Conservation (phyloP, 495 filamentous ascomycete genomes). For the Corynascus novoguineensis region DNA sequence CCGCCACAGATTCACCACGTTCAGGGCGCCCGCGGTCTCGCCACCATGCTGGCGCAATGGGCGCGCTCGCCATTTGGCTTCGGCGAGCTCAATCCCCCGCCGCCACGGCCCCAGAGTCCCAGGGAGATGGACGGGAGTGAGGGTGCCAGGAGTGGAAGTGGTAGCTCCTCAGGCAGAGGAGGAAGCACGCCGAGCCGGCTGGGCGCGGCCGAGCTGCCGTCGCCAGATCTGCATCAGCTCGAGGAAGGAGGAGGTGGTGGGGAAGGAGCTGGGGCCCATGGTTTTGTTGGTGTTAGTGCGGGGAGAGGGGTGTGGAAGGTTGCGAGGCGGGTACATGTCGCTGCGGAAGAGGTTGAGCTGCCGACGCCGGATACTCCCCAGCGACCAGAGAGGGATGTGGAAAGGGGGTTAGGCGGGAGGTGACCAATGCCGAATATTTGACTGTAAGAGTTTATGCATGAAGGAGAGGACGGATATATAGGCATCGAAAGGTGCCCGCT, state of each 20-base stretch:
- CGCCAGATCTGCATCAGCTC: not conserved
- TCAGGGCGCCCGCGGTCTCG: too few relatives aligned
- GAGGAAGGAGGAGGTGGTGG: not conserved
- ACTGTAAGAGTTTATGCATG: too few relatives aligned
- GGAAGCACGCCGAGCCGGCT: not conserved
- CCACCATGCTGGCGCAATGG: not conserved
- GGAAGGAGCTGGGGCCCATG: not conserved
- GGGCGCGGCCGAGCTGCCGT: not conserved
- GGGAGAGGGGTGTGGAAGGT: not conserved
- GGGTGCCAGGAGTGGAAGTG: not conserved
- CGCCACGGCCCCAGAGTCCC: slow-evolving; percentile 10
- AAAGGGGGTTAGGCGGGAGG: not conserved
- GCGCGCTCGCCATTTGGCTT: slow-evolving; percentile 6
- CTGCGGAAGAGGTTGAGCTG: slow-evolving; percentile 12
- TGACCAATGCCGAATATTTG: too few relatives aligned
- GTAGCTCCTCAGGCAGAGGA: too few relatives aligned
- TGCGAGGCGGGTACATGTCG: not conserved
- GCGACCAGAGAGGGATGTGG: not conserved
- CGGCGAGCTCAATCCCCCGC: not conserved
- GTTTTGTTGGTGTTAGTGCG: not conserved
- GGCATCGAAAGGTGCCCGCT: too few relatives aligned
- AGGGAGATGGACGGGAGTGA: slow-evolving; percentile 8
- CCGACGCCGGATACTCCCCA: slow-evolving; percentile 6
- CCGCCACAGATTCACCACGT: too few relatives aligned
- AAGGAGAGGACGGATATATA: too few relatives aligned